Evolutionary conservation across 139 green algal genomes (phyloP).

Genomic region (Coelastrella sp.): DNA sequence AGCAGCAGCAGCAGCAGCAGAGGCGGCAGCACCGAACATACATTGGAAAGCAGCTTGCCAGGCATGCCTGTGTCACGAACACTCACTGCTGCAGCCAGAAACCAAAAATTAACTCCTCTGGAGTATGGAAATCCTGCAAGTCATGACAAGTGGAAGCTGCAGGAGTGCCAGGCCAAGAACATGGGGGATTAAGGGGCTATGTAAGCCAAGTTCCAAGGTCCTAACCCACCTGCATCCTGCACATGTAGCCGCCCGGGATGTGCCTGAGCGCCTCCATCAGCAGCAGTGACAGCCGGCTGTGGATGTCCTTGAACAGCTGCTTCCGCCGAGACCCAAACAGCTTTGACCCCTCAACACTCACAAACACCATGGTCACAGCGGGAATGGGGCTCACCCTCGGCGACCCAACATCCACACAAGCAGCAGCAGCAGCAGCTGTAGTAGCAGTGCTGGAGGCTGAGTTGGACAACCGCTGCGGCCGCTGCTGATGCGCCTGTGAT

Average conservation of each 20-base stretch:
- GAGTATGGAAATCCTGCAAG: no score
- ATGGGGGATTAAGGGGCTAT: no score
- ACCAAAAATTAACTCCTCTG: no score
- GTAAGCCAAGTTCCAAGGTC: no score
- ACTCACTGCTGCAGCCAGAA: no score
- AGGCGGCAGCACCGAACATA: not conserved
- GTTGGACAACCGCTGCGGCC: not conserved
- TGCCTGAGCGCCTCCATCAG: constrained; percentile 21
- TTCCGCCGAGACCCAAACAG: not conserved
- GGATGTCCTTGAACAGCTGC: constrained; percentile 30
- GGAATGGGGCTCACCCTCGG: constrained; percentile 12
- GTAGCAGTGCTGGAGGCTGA: not conserved
- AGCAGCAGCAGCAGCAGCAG: not conserved
- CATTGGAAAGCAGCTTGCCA: no score
- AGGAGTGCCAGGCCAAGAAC: no score
- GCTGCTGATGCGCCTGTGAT: not conserved
- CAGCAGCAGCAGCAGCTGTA: not conserved
- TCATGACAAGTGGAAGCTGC: no score
- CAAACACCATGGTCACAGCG: constrained; percentile 43
- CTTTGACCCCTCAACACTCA: constrained; percentile 32
- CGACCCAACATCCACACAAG: not conserved
- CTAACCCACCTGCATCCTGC: constrained; percentile 46
- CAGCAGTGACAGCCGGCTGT: not conserved
- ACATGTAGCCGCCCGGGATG: constrained; percentile 57
- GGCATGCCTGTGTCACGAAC: no score